Conservation (phyloP, 1,284 basidiomycete species). For the Moesziomyces globuligerus region DNA sequence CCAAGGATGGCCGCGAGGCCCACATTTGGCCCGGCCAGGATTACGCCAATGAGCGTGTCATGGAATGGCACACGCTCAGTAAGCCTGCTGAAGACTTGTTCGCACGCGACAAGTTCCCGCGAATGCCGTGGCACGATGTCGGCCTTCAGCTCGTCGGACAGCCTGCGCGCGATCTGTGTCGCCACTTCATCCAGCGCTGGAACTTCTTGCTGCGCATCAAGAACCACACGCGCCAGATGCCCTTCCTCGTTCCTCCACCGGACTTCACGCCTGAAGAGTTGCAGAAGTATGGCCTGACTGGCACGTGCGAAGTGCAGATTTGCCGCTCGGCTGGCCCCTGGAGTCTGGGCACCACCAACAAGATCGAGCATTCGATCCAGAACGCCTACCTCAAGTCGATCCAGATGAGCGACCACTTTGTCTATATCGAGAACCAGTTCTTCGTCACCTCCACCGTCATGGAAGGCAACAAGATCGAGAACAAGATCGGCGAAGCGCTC, state of each 20-base stretch:
- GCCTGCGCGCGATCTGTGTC: constrained; percentile 90
- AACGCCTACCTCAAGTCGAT: constrained; percentile 93
- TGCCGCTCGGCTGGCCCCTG: constrained; percentile 94
- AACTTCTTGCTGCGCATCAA: constrained; percentile 65
- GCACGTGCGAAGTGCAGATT: constrained; percentile 97
- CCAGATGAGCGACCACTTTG: constrained; percentile 83
- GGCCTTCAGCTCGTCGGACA: constrained; percentile 95
- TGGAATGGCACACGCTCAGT: constrained; percentile 86
- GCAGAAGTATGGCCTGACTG: constrained; percentile 82
- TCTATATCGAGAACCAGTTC: constrained; percentile 89
- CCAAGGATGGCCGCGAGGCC: constrained; percentile 72
- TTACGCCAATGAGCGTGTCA: constrained; percentile 88
- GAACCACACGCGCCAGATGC: constrained; percentile 90
- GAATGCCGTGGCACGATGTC: constrained; percentile 99
- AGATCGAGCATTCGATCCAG: constrained; percentile 91
- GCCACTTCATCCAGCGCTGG: constrained; percentile 93
- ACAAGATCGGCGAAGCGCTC: constrained; percentile 92
- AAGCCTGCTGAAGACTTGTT: constrained; percentile 96
- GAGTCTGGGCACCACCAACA: constrained; percentile 89
- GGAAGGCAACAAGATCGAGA: constrained; percentile 87
- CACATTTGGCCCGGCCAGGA: constrained; percentile 91
- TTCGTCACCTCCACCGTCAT: constrained; percentile 95
- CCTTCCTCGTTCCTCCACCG: constrained; percentile 91
- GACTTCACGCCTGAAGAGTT: constrained; percentile 89
- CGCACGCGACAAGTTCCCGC: constrained; percentile 83